phyloP scores from a whole-genome alignment of 1,284 basidiomycete genomes.

The Porodaedalea pini region DNA sequence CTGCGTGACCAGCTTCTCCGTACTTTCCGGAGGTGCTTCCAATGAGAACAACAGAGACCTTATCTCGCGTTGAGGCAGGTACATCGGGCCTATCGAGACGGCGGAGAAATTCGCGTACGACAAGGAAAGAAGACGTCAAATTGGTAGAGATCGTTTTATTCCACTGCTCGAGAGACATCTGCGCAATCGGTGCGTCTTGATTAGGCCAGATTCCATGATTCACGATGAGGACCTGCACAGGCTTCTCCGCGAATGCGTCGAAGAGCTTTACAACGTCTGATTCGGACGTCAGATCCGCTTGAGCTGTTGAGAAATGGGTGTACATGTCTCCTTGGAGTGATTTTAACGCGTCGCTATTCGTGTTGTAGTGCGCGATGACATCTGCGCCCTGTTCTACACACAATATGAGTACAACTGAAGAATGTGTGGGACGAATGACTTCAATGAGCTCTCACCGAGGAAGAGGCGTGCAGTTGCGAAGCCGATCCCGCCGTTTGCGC shows the following conservation, averaged over 20 bases:
- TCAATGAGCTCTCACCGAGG: conserved; percentile 38
- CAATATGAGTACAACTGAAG: not conserved
- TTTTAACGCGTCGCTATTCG: conserved; percentile 44
- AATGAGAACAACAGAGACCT: conserved; percentile 59
- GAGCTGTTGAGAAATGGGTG: conserved; percentile 38
- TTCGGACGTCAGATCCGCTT: conserved; percentile 60
- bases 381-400: conserved; percentile 61
- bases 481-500: conserved; percentile 67
- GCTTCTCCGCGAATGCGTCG: conserved; percentile 29
- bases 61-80: conserved; percentile 40
- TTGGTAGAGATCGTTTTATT: conserved; percentile 59
- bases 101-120: conserved; percentile 57
- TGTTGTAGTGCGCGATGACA: conserved; percentile 73
- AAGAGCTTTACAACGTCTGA: conserved; percentile 48
- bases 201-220: conserved; percentile 62
- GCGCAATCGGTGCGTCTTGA: conserved; percentile 46
- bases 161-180: conserved; percentile 67
- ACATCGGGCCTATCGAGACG: conserved; percentile 39
- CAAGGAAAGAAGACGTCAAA: conserved; percentile 65
- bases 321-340: conserved; percentile 39
- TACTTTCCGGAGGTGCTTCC: conserved; percentile 73
- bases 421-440: not conserved
- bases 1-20: conserved; percentile 65
- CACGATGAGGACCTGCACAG: conserved; percentile 49
- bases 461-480: conserved; percentile 52